Conservation (phyloP, 2,329 filamentous ascomycete species). For the Calonectria ilicicola region DNA sequence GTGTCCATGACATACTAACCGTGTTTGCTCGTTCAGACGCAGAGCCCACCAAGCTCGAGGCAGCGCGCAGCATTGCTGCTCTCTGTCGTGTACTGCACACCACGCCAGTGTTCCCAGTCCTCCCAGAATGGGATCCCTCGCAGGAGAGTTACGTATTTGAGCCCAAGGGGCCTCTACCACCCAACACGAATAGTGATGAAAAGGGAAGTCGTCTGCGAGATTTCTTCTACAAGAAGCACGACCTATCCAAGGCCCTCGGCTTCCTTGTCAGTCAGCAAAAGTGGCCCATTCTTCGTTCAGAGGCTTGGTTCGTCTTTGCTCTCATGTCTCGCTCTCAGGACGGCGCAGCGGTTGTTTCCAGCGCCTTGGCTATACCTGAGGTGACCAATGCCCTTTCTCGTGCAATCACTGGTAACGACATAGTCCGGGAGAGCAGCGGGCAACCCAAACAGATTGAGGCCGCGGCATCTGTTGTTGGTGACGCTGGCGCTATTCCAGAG, state of each 20-base stretch:
- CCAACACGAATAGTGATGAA: not conserved
- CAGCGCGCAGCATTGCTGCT: constrained; percentile 64
- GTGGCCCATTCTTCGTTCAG: constrained; percentile 70
- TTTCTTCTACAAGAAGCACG: constrained; percentile 61
- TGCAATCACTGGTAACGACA: constrained; percentile 60
- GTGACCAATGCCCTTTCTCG: constrained; percentile 59
- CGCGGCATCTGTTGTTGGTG: constrained; percentile 17
- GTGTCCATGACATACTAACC: constrained; percentile 51
- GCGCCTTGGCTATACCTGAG: constrained; percentile 56
- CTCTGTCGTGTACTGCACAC: constrained; percentile 69
- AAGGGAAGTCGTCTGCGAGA: constrained; percentile 38
- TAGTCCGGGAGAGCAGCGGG: constrained; percentile 24
- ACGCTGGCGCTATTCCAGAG: constrained; percentile 41
- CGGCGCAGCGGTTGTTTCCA: constrained; percentile 60
- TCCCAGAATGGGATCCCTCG: constrained; percentile 51
- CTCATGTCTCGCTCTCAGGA: constrained; percentile 66
- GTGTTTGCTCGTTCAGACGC: constrained; percentile 54
- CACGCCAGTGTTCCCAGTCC: constrained; percentile 41
- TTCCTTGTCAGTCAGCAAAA: constrained; percentile 68
- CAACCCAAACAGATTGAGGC: constrained; percentile 37
- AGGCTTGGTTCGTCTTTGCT: constrained; percentile 72
- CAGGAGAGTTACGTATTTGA: constrained; percentile 33
- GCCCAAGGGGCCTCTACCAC: constrained; percentile 8
- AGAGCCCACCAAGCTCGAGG: constrained; percentile 69
- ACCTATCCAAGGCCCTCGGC: constrained; percentile 57